phyloP scores from a whole-genome alignment of 2,329 filamentous ascomycete species.

The Chrysoporthe cubensis region DNA sequence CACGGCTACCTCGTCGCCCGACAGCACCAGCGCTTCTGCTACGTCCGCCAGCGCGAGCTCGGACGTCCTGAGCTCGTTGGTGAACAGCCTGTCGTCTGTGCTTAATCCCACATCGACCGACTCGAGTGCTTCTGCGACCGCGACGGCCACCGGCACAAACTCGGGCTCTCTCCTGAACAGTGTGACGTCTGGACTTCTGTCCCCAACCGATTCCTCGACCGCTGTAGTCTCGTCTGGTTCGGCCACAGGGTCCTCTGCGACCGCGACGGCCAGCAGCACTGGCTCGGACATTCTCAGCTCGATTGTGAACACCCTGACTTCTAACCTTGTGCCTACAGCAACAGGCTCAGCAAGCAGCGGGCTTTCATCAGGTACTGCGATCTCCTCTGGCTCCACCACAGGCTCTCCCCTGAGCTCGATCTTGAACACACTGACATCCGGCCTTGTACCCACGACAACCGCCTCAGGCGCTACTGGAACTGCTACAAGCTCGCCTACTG shows the following conservation, averaged over 20 bases:
- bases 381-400: constrained; percentile 18
- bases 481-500: constrained; percentile 16
- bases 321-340: background rate
- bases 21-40: background rate
- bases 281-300: background rate
- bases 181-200: background rate
- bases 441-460: background rate
- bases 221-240: background rate
- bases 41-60: constrained; percentile 14
- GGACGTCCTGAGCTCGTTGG: background rate
- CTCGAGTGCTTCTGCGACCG: constrained; percentile 4
- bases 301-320: background rate
- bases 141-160: background rate
- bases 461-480: background rate
- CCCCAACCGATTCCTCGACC: background rate
- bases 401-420: constrained; percentile 11
- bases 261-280: background rate
- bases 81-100: background rate
- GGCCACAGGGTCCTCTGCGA: background rate
- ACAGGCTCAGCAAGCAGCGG: background rate
- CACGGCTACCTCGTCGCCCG: background rate
- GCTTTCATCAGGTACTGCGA: background rate
- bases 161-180: background rate
- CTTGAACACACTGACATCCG: background rate
- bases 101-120: background rate